These are phyloP conservation scores for Geotrichum carabidarum DNA, from an alignment of 1,139 yeast species.

Conservation along the genomic window DNA sequence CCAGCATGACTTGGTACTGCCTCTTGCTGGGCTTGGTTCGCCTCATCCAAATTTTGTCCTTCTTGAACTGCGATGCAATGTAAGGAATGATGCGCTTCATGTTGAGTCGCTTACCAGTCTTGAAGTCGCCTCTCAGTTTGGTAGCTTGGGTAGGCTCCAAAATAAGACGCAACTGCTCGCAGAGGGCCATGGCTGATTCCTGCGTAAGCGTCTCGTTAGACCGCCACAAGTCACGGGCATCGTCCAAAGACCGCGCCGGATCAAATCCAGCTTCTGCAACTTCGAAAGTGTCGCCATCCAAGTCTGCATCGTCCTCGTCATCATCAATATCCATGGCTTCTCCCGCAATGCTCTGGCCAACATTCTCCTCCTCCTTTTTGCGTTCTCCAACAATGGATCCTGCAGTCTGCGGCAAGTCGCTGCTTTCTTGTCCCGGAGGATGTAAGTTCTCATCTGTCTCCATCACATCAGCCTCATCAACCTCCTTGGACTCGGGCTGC, in stretches of 20 bases:
- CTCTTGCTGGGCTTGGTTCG: slow-evolving; percentile 97
- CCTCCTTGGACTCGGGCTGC: slow-evolving; percentile 24
- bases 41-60: slow-evolving; percentile 97
- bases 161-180: slow-evolving; percentile 89
- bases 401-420: slow-evolving; percentile 20
- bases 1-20: slow-evolving; percentile 94
- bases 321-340: slow-evolving; percentile 32
- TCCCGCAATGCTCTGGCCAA: slow-evolving; percentile 20
- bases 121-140: slow-evolving; percentile 88
- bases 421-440: slow-evolving; percentile 19
- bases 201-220: slow-evolving; percentile 76
- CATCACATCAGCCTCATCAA: slow-evolving; percentile 24
- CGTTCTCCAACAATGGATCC: slow-evolving; percentile 26
- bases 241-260: slow-evolving; percentile 54
- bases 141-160: slow-evolving; percentile 95
- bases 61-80: slow-evolving; percentile 94
- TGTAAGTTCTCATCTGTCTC: slow-evolving; percentile 25
- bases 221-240: slow-evolving; percentile 76
- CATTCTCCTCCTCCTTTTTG: slow-evolving; percentile 20
- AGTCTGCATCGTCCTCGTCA: slow-evolving; percentile 26
- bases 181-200: slow-evolving; percentile 78
- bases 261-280: slow-evolving; percentile 40
- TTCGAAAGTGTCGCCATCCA: slow-evolving; percentile 32
- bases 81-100: slow-evolving; percentile 97
- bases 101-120: slow-evolving; percentile 93